Conservation (phyloP, 345 rosid genomes). For the Citrus mangshanensis region DNA sequence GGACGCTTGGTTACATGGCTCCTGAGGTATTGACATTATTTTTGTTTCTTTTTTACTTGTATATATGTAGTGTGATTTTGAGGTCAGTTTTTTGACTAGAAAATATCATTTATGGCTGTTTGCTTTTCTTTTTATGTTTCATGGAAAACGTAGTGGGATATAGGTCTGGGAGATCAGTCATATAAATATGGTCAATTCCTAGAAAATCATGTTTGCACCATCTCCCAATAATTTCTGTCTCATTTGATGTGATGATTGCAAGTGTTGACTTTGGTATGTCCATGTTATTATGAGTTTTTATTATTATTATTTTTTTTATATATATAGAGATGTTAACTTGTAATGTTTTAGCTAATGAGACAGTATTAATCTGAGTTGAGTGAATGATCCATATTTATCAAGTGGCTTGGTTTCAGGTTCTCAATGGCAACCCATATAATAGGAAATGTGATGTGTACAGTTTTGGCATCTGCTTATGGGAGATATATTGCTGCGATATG, state of each 20-base stretch:
- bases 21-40: constrained; percentile 70
- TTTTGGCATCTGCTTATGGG: constrained; percentile 96
- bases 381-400: constrained; percentile 13
- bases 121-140: neutral
- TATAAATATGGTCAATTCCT: neutral
- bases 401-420: constrained; percentile 58
- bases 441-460: constrained; percentile 97
- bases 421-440: constrained; percentile 92
- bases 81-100: neutral
- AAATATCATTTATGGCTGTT: neutral
- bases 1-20: constrained; percentile 99
- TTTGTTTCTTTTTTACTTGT: neutral
- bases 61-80: neutral
- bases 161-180: neutral
- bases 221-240: neutral
- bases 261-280: neutral
- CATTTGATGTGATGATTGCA: neutral
- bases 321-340: neutral
- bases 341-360: neutral
- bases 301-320: neutral
- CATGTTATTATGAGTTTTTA: neutral
- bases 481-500: constrained; percentile 98
- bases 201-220: neutral
- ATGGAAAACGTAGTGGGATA: neutral
- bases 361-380: neutral